These are phyloP conservation scores for Hypocrella siamensis DNA, from an alignment of 2,329 filamentous ascomycete species.

Conservation along the genomic window DNA sequence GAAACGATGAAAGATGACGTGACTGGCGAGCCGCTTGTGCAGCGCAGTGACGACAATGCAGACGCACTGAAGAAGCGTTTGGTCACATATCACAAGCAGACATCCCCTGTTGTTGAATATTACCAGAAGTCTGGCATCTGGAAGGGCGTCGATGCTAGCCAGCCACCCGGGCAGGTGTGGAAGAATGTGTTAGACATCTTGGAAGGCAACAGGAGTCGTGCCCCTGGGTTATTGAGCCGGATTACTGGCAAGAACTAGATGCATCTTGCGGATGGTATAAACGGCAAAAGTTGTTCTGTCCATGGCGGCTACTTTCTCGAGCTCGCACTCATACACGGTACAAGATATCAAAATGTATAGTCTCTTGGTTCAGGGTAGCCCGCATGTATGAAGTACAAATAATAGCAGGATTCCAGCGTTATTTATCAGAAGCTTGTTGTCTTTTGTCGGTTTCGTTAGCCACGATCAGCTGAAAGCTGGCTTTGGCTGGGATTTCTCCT, in stretches of 20 bases:
- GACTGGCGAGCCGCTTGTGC: conserved; percentile 90
- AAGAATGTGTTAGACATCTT: conserved; percentile 80
- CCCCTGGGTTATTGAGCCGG: conserved; percentile 24
- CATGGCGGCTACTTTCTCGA: background rate
- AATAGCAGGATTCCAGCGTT: background rate
- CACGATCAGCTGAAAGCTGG: too few relatives aligned
- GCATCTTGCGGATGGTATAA: background rate
- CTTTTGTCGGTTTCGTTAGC: too few relatives aligned
- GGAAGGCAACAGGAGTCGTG: conserved; percentile 30
- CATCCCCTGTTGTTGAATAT: conserved; percentile 80
- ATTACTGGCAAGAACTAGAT: conserved; percentile 13
- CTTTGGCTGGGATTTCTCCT: too few relatives aligned
- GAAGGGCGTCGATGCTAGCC: conserved; percentile 87
- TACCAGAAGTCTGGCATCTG: conserved; percentile 98
- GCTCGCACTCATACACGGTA: background rate
- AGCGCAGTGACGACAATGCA: conserved; percentile 93
- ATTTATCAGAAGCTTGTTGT: too few relatives aligned
- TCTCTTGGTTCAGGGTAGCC: conserved; percentile 3
- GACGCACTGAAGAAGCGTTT: conserved; percentile 92
- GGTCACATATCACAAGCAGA: conserved; percentile 86
- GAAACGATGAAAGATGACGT: conserved; percentile 86
- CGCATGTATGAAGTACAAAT: conserved; percentile 6
- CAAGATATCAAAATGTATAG: conserved; percentile 4
- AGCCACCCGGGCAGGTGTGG: conserved; percentile 93
- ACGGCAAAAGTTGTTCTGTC: background rate